A percentile compares a stretch with the other conserved stretches of the same genome.
phyloP scores from a whole-genome alignment of 2,329 filamentous ascomycete species.

The Fusarium virguliforme region DNA sequence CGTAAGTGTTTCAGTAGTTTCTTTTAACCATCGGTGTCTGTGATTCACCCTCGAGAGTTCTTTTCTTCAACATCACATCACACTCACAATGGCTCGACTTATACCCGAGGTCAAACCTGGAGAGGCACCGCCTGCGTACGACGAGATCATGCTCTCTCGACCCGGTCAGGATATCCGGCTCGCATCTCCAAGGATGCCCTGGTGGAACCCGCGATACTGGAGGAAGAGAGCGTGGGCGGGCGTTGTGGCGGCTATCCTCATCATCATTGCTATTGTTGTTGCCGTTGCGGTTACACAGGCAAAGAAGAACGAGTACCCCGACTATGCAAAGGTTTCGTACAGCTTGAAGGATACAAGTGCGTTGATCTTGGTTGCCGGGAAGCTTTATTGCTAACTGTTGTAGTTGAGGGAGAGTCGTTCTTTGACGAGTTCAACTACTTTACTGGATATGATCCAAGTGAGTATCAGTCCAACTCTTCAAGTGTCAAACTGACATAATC shows the following conservation, averaged over 20 bases:
- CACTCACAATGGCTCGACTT: slow-evolving; percentile 30
- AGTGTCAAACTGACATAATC: slow-evolving; percentile 13
- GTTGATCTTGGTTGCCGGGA: slow-evolving; percentile 35
- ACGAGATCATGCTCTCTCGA: slow-evolving; percentile 50
- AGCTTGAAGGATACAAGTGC: slow-evolving; percentile 66
- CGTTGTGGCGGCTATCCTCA: slow-evolving; percentile 56
- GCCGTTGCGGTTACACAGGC: slow-evolving; percentile 61
- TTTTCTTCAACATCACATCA: slow-evolving; percentile 8
- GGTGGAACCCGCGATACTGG: slow-evolving; percentile 70
- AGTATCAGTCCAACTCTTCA: slow-evolving; percentile 20
- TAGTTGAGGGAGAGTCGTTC: slow-evolving; percentile 66
- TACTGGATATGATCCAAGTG: slow-evolving; percentile 65
- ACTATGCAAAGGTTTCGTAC: slow-evolving; percentile 66
- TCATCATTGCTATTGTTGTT: slow-evolving; percentile 67
- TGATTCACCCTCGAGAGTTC: slow-evolving; percentile 4
- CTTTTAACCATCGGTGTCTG: neutral
- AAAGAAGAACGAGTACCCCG: slow-evolving; percentile 63
- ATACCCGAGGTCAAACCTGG: slow-evolving; percentile 43
- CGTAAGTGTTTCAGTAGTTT: slow-evolving; percentile 14
- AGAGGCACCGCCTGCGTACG: slow-evolving; percentile 49
- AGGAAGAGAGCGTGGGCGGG: slow-evolving; percentile 66
- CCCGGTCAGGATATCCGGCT: slow-evolving; percentile 41
- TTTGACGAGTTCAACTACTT: slow-evolving; percentile 72
- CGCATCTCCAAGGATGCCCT: slow-evolving; percentile 52
- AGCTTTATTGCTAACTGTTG: slow-evolving; percentile 10